phyloP scores from a whole-genome alignment of 495 filamentous ascomycete genomes.

The Aspergillus heteromorphus region DNA sequence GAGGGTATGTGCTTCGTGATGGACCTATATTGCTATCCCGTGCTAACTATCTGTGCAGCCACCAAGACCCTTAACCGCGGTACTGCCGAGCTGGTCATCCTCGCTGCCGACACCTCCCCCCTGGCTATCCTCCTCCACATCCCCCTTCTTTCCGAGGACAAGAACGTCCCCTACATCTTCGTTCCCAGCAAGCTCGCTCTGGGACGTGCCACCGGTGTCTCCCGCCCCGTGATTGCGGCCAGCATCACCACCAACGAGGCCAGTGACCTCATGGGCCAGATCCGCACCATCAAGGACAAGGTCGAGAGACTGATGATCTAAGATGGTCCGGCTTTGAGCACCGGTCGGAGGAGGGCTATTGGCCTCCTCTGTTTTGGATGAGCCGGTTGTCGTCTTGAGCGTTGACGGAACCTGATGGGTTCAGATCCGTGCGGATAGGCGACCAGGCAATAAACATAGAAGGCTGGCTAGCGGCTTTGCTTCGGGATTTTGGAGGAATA shows the following conservation, averaged over 20 bases:
- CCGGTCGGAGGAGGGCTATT: not conserved
- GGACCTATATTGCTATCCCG: not conserved
- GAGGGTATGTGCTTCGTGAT: slow-evolving; percentile 26
- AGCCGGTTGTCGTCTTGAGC: not conserved
- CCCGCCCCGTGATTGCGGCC: slow-evolving; percentile 77
- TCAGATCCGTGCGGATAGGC: not conserved
- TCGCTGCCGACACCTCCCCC: slow-evolving; percentile 81
- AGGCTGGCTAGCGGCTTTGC: not conserved
- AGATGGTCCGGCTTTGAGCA: slow-evolving; percentile 13
- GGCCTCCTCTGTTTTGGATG: not conserved
- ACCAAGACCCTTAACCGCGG: slow-evolving; percentile 90
- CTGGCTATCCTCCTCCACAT: slow-evolving; percentile 91
- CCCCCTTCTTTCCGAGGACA: slow-evolving; percentile 81
- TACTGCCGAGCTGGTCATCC: slow-evolving; percentile 78
- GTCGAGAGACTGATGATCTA: slow-evolving; percentile 96
- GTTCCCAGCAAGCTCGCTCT: slow-evolving; percentile 66
- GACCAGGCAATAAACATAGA: not conserved
- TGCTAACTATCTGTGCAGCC: slow-evolving; percentile 29
- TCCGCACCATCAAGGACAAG: slow-evolving; percentile 83
- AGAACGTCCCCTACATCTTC: slow-evolving; percentile 66
- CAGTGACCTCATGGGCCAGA: slow-evolving; percentile 78
- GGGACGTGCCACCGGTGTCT: slow-evolving; percentile 70
- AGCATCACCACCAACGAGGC: slow-evolving; percentile 93
- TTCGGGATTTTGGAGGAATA: no score
- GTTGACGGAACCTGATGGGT: not conserved